Evolutionary conservation across 306 rosid genomes (phyloP).

Genomic region (Hippophae rhamnoides): DNA sequence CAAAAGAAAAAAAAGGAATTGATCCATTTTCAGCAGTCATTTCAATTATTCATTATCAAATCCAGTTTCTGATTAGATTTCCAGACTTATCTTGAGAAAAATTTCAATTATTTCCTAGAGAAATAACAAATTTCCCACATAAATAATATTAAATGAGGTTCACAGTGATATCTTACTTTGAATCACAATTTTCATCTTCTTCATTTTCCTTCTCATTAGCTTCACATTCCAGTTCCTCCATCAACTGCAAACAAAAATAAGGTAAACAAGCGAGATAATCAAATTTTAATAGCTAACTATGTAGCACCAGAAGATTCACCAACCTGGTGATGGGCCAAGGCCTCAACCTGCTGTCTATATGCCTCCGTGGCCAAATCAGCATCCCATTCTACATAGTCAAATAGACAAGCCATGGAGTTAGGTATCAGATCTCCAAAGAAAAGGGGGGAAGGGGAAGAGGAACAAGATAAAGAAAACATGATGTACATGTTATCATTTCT

Average conservation of each 20-base stretch:
- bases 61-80: too few species aligned
- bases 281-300: constrained; percentile 3
- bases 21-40: too few species aligned
- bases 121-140: not conserved
- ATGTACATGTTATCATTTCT: too few species aligned
- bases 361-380: constrained; percentile 97
- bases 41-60: too few species aligned
- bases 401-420: constrained; percentile 17
- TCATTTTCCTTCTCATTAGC: constrained; percentile 79
- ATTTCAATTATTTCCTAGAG: not conserved
- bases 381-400: constrained; percentile 69
- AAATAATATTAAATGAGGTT: constrained; percentile 10
- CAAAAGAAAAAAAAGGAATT: too few species aligned
- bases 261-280: constrained; percentile 11
- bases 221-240: constrained; percentile 87
- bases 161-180: constrained; percentile 46
- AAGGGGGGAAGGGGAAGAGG: too few species aligned
- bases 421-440: not conserved
- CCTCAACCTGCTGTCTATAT: constrained; percentile 94
- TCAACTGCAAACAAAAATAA: constrained; percentile 39
- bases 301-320: constrained; percentile 14
- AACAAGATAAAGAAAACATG: too few species aligned
- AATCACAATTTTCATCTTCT: constrained; percentile 51
- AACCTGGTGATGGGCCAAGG: constrained; percentile 92
- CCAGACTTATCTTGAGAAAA: not conserved